Evolutionary conservation across 2,329 filamentous ascomycete genomes (phyloP).

Genomic region (Beauveria sp.): DNA sequence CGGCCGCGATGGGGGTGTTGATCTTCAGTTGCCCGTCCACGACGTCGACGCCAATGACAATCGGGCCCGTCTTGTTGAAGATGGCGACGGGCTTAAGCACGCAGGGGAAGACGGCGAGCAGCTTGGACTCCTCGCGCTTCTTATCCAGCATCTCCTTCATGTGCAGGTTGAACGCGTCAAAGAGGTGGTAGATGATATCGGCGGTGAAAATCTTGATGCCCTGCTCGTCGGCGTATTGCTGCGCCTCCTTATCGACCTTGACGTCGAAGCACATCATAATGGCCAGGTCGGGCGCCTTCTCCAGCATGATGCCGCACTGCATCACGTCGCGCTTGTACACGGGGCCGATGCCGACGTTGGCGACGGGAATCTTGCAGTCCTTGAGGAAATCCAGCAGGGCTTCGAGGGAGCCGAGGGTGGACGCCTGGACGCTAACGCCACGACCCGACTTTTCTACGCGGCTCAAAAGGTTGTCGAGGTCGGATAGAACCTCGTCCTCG

Average conservation of each 20-base stretch:
- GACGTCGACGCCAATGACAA: slow-evolving; percentile 92
- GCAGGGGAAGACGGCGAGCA: slow-evolving; percentile 94
- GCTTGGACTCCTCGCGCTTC: slow-evolving; percentile 94
- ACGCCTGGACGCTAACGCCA: slow-evolving; percentile 95
- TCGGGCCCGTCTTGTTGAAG: slow-evolving; percentile 97
- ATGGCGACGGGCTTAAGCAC: slow-evolving; percentile 83
- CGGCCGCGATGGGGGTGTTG: slow-evolving; percentile 81
- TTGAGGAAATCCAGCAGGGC: slow-evolving; percentile 94
- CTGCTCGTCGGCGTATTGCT: slow-evolving; percentile 82
- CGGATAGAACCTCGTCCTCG: slow-evolving; percentile 91
- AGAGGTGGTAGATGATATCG: slow-evolving; percentile 98
- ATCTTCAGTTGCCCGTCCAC: slow-evolving; percentile 80
- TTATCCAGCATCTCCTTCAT: slow-evolving; percentile 81
- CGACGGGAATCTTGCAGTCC: slow-evolving; percentile 92
- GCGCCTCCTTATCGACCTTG: slow-evolving; percentile 96
- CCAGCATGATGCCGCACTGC: slow-evolving; percentile 90
- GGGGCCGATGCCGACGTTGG: slow-evolving; percentile 93
- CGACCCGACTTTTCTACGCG: slow-evolving; percentile 86
- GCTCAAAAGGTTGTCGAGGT: slow-evolving; percentile 84
- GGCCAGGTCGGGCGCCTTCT: slow-evolving; percentile 91
- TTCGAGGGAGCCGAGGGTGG: slow-evolving; percentile 93
- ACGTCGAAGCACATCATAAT: slow-evolving; percentile 99
- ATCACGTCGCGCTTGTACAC: slow-evolving; percentile 98
- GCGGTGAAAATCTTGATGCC: slow-evolving; percentile 97
- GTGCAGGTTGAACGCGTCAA: slow-evolving; percentile 93